phyloP scores from a whole-genome alignment of 306 rosid genomes.

The Cucumis cinereus region DNA sequence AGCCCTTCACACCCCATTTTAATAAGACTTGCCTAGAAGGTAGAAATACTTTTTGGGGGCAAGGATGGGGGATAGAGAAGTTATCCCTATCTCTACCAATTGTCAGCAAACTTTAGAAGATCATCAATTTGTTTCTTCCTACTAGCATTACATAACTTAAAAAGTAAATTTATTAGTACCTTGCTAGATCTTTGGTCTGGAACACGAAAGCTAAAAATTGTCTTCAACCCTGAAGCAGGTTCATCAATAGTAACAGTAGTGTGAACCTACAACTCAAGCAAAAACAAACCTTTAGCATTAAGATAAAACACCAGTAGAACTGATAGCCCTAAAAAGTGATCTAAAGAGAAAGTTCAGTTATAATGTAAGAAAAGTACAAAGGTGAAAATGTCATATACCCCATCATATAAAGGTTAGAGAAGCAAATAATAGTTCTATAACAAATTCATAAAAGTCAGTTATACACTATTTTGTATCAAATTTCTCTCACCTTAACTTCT shows the following conservation, averaged over 20 bases:
- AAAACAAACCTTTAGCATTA: background rate
- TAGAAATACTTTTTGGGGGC: background rate
- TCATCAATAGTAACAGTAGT: conserved; percentile 86
- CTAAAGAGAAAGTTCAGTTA: conserved; percentile 5
- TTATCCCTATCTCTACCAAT: background rate
- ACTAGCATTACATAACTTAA: background rate
- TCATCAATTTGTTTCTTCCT: background rate
- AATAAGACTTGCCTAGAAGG: background rate
- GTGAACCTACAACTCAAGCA: conserved; percentile 34
- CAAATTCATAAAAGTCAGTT: background rate
- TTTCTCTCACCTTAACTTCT: no score
- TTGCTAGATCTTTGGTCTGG: conserved; percentile 91
- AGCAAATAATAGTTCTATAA: background rate
- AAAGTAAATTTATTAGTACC: conserved; percentile 26
- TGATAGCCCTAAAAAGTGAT: conserved; percentile 43
- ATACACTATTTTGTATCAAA: no score
- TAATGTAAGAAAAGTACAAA: background rate
- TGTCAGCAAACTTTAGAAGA: background rate
- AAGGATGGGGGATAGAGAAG: background rate
- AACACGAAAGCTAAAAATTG: conserved; percentile 66
- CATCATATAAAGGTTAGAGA: background rate
- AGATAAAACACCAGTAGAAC: conserved; percentile 57
- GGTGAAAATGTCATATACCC: background rate
- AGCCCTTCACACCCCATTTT: background rate
- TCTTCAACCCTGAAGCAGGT: conserved; percentile 82